These are phyloP conservation scores for Persicaria tinctoria DNA, from an alignment of 148 eudicot genomes.

Conservation along the genomic window DNA sequence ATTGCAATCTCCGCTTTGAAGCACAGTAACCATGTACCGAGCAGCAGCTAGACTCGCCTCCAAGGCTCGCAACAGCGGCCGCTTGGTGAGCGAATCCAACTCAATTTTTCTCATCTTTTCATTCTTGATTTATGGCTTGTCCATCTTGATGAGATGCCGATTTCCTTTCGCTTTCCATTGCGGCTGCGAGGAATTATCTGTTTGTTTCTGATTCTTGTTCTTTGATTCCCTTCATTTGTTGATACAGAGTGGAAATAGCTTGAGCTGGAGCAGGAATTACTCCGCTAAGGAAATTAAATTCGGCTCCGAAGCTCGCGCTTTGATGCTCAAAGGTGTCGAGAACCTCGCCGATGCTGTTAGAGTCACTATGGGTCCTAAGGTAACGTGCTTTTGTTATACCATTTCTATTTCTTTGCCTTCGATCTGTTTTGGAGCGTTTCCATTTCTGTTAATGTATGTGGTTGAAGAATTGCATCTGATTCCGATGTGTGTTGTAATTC, in stretches of 20 bases:
- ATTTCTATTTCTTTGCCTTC: neutral
- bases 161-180: neutral
- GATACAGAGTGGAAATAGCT: slow-evolving; percentile 48
- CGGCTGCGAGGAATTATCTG: neutral
- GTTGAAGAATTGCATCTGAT: neutral
- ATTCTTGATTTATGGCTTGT: neutral
- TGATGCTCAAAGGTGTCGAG: slow-evolving; percentile 87
- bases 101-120: neutral
- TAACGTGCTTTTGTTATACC: slow-evolving; percentile 11
- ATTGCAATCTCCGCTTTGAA: neutral
- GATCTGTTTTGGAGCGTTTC: neutral
- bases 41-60: slow-evolving; percentile 65
- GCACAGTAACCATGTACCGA: slow-evolving; percentile 46
- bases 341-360: slow-evolving; percentile 92
- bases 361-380: slow-evolving; percentile 99
- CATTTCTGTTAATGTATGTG: neutral
- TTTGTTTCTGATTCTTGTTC: neutral
- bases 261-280: slow-evolving; percentile 74
- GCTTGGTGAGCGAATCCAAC: slow-evolving; percentile 18
- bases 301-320: slow-evolving; percentile 82
- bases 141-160: neutral
- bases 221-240: neutral
- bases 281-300: slow-evolving; percentile 88
- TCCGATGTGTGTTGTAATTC: neutral
- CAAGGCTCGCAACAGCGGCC: slow-evolving; percentile 35